Evolutionary conservation across 2,329 filamentous ascomycete genomes (phyloP).

Genomic region (Neoarthrinium moseri): DNA sequence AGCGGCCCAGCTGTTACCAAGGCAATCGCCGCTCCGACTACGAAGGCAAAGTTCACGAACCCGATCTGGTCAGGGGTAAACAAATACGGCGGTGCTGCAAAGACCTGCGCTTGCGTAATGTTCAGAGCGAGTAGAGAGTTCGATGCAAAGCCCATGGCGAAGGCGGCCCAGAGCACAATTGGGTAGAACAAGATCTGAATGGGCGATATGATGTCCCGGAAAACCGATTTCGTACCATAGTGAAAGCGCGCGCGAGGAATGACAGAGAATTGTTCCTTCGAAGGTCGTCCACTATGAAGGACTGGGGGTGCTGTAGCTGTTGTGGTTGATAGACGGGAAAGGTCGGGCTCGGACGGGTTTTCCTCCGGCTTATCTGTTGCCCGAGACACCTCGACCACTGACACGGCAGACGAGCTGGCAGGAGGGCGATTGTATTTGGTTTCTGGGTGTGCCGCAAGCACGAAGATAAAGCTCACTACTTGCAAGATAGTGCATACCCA

Average conservation of each 20-base stretch:
- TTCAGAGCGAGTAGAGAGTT: conserved; percentile 45
- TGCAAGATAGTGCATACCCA: conserved; percentile 31
- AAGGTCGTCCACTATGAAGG: conserved; percentile 11
- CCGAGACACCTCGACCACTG: neutral
- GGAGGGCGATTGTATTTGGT: conserved; percentile 33
- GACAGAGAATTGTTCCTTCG: conserved; percentile 22
- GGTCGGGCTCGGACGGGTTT: neutral
- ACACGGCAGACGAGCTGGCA: conserved; percentile 15
- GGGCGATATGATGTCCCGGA: conserved; percentile 26
- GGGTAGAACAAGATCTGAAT: conserved; percentile 25
- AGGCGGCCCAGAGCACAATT: conserved; percentile 27
- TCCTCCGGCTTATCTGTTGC: too few relatives aligned
- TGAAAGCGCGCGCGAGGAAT: conserved; percentile 20
- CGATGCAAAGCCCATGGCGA: conserved; percentile 27
- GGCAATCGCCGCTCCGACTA: conserved; percentile 37
- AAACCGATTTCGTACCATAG: conserved; percentile 13
- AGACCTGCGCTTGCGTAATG: conserved; percentile 46
- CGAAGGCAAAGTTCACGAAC: conserved; percentile 45
- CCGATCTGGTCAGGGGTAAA: conserved; percentile 43
- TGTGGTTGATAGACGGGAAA: neutral
- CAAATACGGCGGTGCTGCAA: conserved; percentile 42
- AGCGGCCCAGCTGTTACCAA: conserved; percentile 39
- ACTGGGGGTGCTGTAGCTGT: neutral
- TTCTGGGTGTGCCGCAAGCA: conserved; percentile 25
- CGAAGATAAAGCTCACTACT: conserved; percentile 24